Evolutionary conservation across 352 stramenopile genomes (phyloP).

Genomic region (Phytopythium vexans): DNA sequence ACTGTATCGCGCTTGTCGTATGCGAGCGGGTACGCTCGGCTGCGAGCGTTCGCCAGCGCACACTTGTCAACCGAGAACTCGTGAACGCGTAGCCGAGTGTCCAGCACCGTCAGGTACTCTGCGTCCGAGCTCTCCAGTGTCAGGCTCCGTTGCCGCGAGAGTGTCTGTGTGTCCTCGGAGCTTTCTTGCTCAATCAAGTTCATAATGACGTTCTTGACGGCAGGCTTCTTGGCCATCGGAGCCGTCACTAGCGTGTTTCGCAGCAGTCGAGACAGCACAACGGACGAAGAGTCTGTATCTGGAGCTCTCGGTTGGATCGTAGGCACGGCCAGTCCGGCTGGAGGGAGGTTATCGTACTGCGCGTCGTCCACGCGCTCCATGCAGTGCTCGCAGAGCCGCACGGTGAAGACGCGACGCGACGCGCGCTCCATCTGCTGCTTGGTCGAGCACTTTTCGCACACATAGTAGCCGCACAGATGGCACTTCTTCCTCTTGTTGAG

Average conservation of each 20-base stretch:
- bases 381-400: slow-evolving; percentile 32
- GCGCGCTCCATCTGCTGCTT: slow-evolving; percentile 25
- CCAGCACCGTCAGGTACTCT: slow-evolving; percentile 19
- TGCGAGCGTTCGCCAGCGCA: slow-evolving; percentile 16
- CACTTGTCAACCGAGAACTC: slow-evolving; percentile 23
- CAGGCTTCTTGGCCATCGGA: slow-evolving; percentile 11
- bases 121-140: slow-evolving; percentile 14
- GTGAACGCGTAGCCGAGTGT: slow-evolving; percentile 13
- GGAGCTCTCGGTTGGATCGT: slow-evolving; percentile 12
- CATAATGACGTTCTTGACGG: slow-evolving; percentile 43
- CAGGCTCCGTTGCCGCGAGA: slow-evolving; percentile 6
- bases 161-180: no score
- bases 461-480: slow-evolving; percentile 42
- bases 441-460: slow-evolving; percentile 41
- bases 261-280: slow-evolving; percentile 23
- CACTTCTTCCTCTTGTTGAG: slow-evolving; percentile 38
- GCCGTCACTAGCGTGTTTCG: slow-evolving; percentile 29
- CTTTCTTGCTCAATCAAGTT: slow-evolving; percentile 26
- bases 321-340: slow-evolving; percentile 11
- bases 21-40: slow-evolving; percentile 30
- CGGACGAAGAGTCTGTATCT: slow-evolving; percentile 14
- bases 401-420: slow-evolving; percentile 7
- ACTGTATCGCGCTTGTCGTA: slow-evolving; percentile 18
- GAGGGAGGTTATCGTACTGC: slow-evolving; percentile 26
- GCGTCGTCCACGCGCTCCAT: slow-evolving; percentile 31